phyloP scores from a whole-genome alignment of 2,329 filamentous ascomycete genomes.

The Aspergillus pseudoterreus region DNA sequence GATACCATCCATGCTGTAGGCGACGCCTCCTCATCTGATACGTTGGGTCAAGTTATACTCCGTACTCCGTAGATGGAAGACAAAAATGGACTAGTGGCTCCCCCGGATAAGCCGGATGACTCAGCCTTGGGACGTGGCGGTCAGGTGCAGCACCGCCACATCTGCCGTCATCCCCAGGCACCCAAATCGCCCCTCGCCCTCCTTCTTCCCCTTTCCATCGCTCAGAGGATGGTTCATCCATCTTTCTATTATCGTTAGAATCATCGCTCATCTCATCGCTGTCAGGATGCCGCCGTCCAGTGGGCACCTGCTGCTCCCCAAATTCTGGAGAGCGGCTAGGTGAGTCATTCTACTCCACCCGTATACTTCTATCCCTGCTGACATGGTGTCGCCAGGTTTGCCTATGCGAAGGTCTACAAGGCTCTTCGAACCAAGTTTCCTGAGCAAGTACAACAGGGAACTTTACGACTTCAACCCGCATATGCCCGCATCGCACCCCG shows the following conservation, averaged over 20 bases:
- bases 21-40: too few relatives aligned
- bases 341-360: conserved; percentile 23
- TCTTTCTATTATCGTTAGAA: conserved; percentile 9
- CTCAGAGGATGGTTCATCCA: conserved; percentile 15
- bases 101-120: background rate
- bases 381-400: conserved; percentile 36
- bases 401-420: conserved; percentile 45
- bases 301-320: conserved; percentile 49
- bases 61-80: too few relatives aligned
- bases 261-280: conserved; percentile 1
- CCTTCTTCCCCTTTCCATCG: conserved; percentile 9
- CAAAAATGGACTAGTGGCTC: background rate
- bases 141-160: conserved; percentile 25
- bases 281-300: conserved; percentile 45
- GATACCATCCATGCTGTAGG: too few relatives aligned
- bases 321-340: conserved; percentile 47
- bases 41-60: too few relatives aligned
- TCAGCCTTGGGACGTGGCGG: conserved; percentile 6
- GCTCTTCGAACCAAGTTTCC: conserved; percentile 41
- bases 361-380: conserved; percentile 16
- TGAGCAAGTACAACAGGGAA: conserved; percentile 34
- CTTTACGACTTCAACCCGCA: conserved; percentile 56
- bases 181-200: conserved; percentile 13
- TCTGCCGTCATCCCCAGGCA: conserved; percentile 25
- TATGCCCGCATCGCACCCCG: conserved; percentile 55